Evolutionary conservation across 148 eudicot genomes (phyloP).

Genomic region (Vaccinium macrocarpon): DNA sequence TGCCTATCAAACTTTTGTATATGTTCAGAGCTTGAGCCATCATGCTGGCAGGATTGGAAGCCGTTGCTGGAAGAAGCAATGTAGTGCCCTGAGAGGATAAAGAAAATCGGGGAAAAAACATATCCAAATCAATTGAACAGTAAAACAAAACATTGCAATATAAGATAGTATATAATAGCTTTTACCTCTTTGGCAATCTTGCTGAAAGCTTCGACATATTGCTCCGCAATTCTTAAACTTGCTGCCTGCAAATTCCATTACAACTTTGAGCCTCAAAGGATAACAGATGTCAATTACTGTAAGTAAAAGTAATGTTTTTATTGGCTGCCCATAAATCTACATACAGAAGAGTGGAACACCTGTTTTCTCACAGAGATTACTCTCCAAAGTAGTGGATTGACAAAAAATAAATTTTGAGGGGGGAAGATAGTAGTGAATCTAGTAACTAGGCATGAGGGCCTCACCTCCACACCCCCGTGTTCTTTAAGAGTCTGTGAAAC

Average conservation of each 20-base stretch:
- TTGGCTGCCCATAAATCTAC: not conserved
- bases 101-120: not conserved
- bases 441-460: not conserved
- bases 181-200: constrained; percentile 76
- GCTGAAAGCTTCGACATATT: constrained; percentile 76
- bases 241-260: constrained; percentile 65
- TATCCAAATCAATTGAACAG: not conserved
- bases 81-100: constrained; percentile 57
- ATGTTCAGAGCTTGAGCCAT: constrained; percentile 53
- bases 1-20: constrained; percentile 51
- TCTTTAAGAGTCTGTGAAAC: constrained; percentile 46
- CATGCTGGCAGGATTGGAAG: constrained; percentile 57
- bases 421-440: not conserved
- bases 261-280: constrained; percentile 4
- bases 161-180: not conserved
- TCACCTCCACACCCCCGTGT: constrained; percentile 66
- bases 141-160: not conserved
- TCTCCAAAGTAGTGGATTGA: not conserved
- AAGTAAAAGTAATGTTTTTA: not conserved
- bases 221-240: constrained; percentile 77
- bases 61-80: constrained; percentile 58
- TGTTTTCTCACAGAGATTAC: not conserved
- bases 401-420: no score
- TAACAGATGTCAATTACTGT: not conserved
- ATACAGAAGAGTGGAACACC: not conserved